These are phyloP conservation scores for Euphorbia tirucalli DNA, from an alignment of 345 rosid genomes.

Conservation along the genomic window DNA sequence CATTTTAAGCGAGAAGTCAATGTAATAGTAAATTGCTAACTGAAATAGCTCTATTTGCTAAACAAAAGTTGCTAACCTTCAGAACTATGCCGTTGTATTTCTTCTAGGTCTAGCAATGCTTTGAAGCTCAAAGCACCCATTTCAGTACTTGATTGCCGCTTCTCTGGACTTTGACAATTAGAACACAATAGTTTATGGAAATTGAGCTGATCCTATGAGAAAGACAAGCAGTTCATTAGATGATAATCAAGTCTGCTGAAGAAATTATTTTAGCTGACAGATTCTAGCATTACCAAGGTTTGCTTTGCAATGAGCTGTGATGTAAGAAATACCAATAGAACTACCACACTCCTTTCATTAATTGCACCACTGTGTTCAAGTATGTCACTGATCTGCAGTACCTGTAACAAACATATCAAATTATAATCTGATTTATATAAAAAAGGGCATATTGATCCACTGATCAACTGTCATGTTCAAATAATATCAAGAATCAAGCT, in stretches of 20 bases:
- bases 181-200: conserved; percentile 83
- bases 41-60: too few species aligned
- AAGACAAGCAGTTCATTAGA: conserved; percentile 19
- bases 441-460: background rate
- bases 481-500: background rate
- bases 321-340: conserved; percentile 71
- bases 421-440: background rate
- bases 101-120: conserved; percentile 30
- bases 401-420: conserved; percentile 38
- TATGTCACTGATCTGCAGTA: conserved; percentile 83
- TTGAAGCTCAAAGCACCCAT: conserved; percentile 25
- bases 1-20: background rate
- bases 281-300: conserved; percentile 48
- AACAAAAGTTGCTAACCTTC: conserved; percentile 44
- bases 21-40: background rate
- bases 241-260: background rate
- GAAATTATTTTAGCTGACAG: conserved; percentile 1
- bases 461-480: too few species aligned
- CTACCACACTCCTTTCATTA: conserved; percentile 63
- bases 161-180: conserved; percentile 57
- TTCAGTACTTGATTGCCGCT: conserved; percentile 42
- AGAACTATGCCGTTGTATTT: conserved; percentile 25
- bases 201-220: conserved; percentile 69
- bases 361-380: conserved; percentile 74
- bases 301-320: conserved; percentile 67